phyloP scores from a whole-genome alignment of 2,329 filamentous ascomycete genomes.

The Penicillium concentricum region DNA sequence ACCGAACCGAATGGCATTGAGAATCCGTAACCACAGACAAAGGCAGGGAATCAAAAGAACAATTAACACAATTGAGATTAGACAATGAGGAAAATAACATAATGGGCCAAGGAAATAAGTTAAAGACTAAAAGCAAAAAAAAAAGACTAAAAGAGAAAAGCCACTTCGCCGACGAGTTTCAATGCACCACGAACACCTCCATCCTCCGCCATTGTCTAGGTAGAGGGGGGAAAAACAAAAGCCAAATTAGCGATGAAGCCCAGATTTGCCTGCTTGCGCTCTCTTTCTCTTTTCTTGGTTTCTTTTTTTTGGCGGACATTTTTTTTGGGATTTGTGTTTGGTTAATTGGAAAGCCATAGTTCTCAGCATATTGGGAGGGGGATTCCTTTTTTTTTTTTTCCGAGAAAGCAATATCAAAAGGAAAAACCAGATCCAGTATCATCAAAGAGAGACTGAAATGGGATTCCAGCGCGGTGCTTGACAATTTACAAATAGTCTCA shows the following conservation, averaged over 20 bases:
- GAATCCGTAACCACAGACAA: neutral
- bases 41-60: neutral
- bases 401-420: conserved; percentile 12
- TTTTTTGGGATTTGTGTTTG: conserved; percentile 5
- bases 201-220: conserved; percentile 37
- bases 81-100: conserved; percentile 24
- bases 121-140: conserved; percentile 18
- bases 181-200: conserved; percentile 41
- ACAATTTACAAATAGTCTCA: conserved; percentile 24
- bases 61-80: conserved; percentile 19
- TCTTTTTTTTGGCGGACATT: conserved; percentile 18
- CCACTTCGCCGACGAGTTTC: conserved; percentile 35
- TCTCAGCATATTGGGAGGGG: conserved; percentile 4
- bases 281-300: conserved; percentile 22
- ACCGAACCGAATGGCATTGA: neutral
- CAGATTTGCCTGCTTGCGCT: conserved; percentile 30
- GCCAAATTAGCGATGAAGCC: conserved; percentile 29
- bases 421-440: conserved; percentile 12
- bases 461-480: conserved; percentile 17
- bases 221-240: conserved; percentile 32
- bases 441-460: conserved; percentile 13
- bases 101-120: conserved; percentile 23
- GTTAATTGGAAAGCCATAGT: conserved; percentile 6
- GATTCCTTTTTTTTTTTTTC: conserved; percentile 15
- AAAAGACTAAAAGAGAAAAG: conserved; percentile 23